Percentiles rank a stretch among this genome's conserved stretches.
Evolutionary conservation across 805 yeast species (phyloP).

Genomic region (Kodamaea fukazawae): DNA sequence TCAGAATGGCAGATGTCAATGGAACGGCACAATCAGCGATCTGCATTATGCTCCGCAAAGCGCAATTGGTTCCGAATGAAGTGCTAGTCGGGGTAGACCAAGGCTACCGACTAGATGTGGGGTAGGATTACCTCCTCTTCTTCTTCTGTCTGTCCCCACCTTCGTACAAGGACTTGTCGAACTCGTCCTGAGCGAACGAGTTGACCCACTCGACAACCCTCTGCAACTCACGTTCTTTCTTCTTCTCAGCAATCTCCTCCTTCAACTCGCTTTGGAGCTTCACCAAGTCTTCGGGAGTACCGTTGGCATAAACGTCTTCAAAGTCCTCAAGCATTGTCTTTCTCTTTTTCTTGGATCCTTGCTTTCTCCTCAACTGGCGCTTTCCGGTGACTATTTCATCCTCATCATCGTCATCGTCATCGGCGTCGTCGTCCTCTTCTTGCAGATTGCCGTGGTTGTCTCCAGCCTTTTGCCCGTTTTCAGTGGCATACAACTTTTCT

Average conservation of each 20-base stretch:
- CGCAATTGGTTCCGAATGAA: too few relatives aligned
- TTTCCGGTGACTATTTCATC: slow-evolving; percentile 2
- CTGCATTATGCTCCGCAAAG: too few relatives aligned
- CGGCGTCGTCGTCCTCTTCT: slow-evolving; percentile 16
- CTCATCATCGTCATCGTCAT: slow-evolving; percentile 28
- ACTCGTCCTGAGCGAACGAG: slow-evolving; percentile 49
- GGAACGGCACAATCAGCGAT: too few relatives aligned
- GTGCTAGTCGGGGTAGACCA: too few relatives aligned
- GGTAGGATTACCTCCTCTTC: slow-evolving; percentile 5
- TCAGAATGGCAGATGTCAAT: too few relatives aligned
- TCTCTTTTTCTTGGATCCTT: slow-evolving; percentile 23
- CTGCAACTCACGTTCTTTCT: slow-evolving; percentile 39
- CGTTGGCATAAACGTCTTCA: slow-evolving; percentile 29
- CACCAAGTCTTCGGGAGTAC: slow-evolving; percentile 25
- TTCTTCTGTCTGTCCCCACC: slow-evolving; percentile 43
- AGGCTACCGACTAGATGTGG: too few relatives aligned
- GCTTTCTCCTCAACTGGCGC: slow-evolving; percentile 5
- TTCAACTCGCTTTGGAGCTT: slow-evolving; percentile 25
- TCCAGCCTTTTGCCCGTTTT: slow-evolving; percentile 27
- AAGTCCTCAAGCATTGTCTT: slow-evolving; percentile 30
- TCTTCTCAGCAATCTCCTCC: slow-evolving; percentile 29
- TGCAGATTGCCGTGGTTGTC: slow-evolving; percentile 14
- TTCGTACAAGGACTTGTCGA: slow-evolving; percentile 55
- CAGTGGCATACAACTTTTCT: slow-evolving; percentile 9
- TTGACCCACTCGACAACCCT: slow-evolving; percentile 63